Base-by-base conservation (phyloP, 73 alveolate species). In the Tetrahymena thermophila region DNA sequence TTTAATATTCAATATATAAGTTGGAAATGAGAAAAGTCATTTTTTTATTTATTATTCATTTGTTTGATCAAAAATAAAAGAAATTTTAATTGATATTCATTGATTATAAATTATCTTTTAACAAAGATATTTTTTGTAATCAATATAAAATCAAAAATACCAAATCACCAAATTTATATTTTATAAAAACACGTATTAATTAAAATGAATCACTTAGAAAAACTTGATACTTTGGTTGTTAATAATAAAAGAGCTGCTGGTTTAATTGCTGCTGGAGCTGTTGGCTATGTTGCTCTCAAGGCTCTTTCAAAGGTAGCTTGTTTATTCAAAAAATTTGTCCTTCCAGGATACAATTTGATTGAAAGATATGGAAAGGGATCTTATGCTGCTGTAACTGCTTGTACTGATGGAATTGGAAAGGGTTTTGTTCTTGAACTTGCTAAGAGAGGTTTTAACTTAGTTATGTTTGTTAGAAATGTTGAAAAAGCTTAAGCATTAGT, bases 351-450 rank as follows among this genome's bases (percentile, higher is more conserved):
- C 85, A 56, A 56, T 56, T 56, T 56, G 11, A 21, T 56, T 56
- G 85, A 56, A 56, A 93, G 98, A 94, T 97, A 97, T 94, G 99
- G 99, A 23, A 93, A 94, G 71, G 98, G 97, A 23, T 43, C 97
- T 25, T 98, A 97, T 96, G 98, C 97, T 42, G 43, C 97, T 42
- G 93, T 98, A 10, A 97, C 99, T 43, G 99, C 99, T 17, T 96
- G 97, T 83, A 97, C 99, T 25, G 98, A 97, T 58, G 99, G 99
- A 0, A 98, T 98, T n/a, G 99, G 99, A 13, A 96, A 94, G 94
- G 98, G 95, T 31, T 96, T 97, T 94, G 98, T 98, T 43, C 56
- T 85, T 35, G 97, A 97, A 56, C 94, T 98, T 23, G 99, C 98
- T 4, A 85, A 93, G 43, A 94, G 94, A 85, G 97, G 97, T n/a